Base-by-base conservation (phyloP, 2,329 filamentous ascomycete species). In the Metarhizium guizhouense region DNA sequence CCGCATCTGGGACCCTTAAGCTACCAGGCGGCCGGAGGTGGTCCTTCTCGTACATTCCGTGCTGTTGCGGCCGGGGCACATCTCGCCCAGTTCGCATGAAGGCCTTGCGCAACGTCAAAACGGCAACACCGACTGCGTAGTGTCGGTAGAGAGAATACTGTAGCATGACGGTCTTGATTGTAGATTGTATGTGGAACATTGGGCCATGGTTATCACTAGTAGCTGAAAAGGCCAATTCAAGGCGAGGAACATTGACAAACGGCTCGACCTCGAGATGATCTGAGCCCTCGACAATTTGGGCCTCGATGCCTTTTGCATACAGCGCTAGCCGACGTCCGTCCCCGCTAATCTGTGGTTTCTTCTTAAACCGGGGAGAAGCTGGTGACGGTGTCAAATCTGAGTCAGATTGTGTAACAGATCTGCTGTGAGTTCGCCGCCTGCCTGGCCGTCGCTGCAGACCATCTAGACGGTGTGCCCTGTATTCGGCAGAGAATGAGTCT, bases 131-230 rank as follows among this genome's bases (percentile, higher is more conserved):
- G 30, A 95, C 79, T 0, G 92, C 87, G 66, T 96, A 99, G 67
- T 96, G 92, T 3, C 92, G 86, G 68, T 95, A 96, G 0, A 99
- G 80, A 0, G 95, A 99, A 67, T 97, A 97, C 52, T 95, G 87
- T 7, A 95, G 66, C 58, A 89, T 83, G 2, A 99, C 73, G 6
- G 88, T 90, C 61, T 87, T 87, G 20, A 94, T 80, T 53, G 88
- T 83, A 0, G 90, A 88, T 61, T 95, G 90, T 47, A 97, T 73
- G 66, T 97, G 90, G 65, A 96, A 89, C 6, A 96, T 79, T 0
- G 91, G 88, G 0, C 92, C 93, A 64, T 95, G 89, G 34, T 83
- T 83, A 68, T 99, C 94, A 60, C 89, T 95, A 4, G 85, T 79
- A 0, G 94, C 95, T 32, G 87, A 90, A 55, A 97, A 81, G 1